Evolutionary conservation across 2,329 filamentous ascomycete genomes (phyloP), one percentile per base, ranked within the genome.

Genomic region (Fusarium xylarioides): DNA sequence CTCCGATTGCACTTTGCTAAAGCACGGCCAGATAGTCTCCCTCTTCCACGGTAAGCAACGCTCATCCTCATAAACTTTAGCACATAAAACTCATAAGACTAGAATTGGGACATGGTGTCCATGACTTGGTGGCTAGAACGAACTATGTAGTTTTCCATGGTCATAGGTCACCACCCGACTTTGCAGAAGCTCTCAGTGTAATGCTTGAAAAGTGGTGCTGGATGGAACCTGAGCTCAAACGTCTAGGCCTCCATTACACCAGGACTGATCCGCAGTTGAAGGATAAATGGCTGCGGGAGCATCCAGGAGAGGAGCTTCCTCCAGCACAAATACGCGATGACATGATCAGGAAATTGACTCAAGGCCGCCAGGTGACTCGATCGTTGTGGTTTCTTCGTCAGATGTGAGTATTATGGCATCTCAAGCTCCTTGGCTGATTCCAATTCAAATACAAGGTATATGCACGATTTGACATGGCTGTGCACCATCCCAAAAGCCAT

Each of bases 321-420:
- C 19, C 28, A 5, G 46, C 3, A 9, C 28, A 11, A 3, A 23
- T 49, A 30, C 46, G 28, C 2, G 7, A 7, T n/a, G 10, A 49
- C 0, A 49, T 2, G 3, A 49, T 49, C 4, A 0, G 5, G 9
- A 32, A 4, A 3, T 49, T 49, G 14, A 32, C 2, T 2, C 3
- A 49, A 11, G 28, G 28, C 15, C 28, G 10, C 1, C 26, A 49
- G 9, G 15, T 32, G 28, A 49, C 21, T 8, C 46, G 15, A 10
- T 23, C 46, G 7, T 12, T 49, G 12, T 49, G 46, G 11, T 49
- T 12, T 10, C 46, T 49, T 49, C 28, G 28, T 12, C 46, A 49
- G 7, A 18, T 49, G 28, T 49, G 15, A n/a, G 28, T 49, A 28
- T 32, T 4, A 9, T 18, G 34, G 26, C 7, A 28, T 15, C 34